Conservation (phyloP, 805 yeast genomes). For the Cyberlindnera xishuangbannaensis region DNA sequence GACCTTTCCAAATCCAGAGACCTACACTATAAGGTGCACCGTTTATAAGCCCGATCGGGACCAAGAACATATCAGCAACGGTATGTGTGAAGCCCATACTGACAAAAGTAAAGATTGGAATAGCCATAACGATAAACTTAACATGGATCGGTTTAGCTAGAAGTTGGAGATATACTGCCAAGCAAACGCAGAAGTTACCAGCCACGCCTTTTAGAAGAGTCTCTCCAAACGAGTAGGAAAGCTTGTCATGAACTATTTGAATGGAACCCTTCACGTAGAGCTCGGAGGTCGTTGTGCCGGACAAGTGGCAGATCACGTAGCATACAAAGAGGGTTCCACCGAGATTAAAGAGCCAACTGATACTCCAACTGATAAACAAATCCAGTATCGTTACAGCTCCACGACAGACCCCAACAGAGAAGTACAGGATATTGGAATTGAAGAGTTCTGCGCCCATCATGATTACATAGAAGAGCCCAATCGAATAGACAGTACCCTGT, state of each 20-base stretch:
- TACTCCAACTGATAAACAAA: constrained; percentile 55
- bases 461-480: constrained; percentile 72
- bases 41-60: constrained; percentile 63
- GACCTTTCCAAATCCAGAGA: constrained; percentile 61
- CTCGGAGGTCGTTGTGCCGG: constrained; percentile 41
- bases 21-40: constrained; percentile 61
- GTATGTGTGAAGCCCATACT: constrained; percentile 72
- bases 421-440: constrained; percentile 69
- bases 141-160: constrained; percentile 80
- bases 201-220: constrained; percentile 67
- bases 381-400: constrained; percentile 67
- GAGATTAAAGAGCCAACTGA: constrained; percentile 63
- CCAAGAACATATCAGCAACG: constrained; percentile 75
- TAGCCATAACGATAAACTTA: constrained; percentile 51
- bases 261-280: constrained; percentile 43
- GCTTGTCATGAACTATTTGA: constrained; percentile 38
- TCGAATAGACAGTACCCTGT: constrained; percentile 60
- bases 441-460: constrained; percentile 70
- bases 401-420: constrained; percentile 60
- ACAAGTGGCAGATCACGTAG: constrained; percentile 54
- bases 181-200: constrained; percentile 71
- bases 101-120: constrained; percentile 78
- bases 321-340: constrained; percentile 61
- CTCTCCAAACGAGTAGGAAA: constrained; percentile 47
- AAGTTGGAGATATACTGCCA: constrained; percentile 71